phyloP scores from a whole-genome alignment of 179 eudicot genomes.

The Beta corolliflora region DNA sequence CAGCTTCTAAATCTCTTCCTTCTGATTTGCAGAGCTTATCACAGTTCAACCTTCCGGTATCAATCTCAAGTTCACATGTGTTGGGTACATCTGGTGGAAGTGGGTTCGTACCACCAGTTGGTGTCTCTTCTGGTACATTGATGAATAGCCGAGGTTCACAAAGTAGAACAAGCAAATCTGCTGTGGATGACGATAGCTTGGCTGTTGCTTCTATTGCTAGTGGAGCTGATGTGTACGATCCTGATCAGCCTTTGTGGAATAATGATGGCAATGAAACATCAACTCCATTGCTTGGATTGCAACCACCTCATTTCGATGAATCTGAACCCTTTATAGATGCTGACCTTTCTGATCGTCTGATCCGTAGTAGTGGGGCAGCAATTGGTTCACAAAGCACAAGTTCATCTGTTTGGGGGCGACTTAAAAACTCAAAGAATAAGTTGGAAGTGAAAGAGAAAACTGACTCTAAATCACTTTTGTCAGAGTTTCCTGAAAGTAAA shows the following conservation, averaged over 20 bases:
- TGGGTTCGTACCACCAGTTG: constrained; percentile 54
- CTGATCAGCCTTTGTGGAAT: constrained; percentile 90
- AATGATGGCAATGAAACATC: constrained; percentile 58
- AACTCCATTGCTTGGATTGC: constrained; percentile 39
- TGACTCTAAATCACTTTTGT: constrained; percentile 40
- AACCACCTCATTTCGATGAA: constrained; percentile 49
- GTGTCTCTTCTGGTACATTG: constrained; percentile 53
- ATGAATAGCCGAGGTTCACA: constrained; percentile 46
- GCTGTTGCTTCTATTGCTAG: constrained; percentile 41
- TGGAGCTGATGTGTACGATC: constrained; percentile 89
- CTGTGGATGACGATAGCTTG: constrained; percentile 47
- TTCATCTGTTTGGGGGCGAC: constrained; percentile 63
- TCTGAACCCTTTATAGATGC: constrained; percentile 43
- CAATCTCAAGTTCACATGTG: constrained; percentile 67
- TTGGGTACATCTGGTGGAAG: constrained; percentile 55
- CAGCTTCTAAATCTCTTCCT: constrained; percentile 8
- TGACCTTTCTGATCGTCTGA: constrained; percentile 41
- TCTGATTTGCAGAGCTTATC: constrained; percentile 79
- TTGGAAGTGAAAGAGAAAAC: constrained; percentile 47
- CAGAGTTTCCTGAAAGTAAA: constrained; percentile 34
- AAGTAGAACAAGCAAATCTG: constrained; percentile 50
- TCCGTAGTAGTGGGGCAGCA: constrained; percentile 40
- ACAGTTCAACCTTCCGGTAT: constrained; percentile 92
- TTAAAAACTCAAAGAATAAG: constrained; percentile 49
- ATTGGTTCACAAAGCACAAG: constrained; percentile 53